Evolutionary conservation across 208 protist species (phyloP).

Genomic region (Herpetomonas tarakana): DNA sequence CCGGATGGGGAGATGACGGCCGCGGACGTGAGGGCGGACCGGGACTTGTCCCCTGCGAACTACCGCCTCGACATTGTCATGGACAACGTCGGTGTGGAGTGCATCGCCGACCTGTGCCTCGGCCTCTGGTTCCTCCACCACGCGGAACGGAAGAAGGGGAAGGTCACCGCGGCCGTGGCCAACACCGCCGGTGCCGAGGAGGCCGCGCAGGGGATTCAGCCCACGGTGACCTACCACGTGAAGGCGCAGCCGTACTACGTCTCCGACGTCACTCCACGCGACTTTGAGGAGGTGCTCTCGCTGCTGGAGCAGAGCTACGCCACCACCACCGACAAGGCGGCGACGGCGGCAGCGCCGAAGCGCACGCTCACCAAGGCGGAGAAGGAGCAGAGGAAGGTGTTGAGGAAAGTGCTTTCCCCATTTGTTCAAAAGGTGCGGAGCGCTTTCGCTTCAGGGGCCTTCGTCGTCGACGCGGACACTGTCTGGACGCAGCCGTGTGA

Average conservation of each 20-base stretch:
- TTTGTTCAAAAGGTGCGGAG: conserved; percentile 51
- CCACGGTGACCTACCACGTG: conserved; percentile 65
- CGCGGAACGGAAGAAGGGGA: neutral
- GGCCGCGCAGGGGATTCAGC: neutral
- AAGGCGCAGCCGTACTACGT: conserved; percentile 91
- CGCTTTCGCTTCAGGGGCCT: conserved; percentile 28
- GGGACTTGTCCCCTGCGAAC: conserved; percentile 5
- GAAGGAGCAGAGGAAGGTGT: conserved; percentile 15
- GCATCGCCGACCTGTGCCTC: conserved; percentile 71
- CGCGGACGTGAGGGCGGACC: conserved; percentile 1
- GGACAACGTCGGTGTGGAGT: conserved; percentile 88
- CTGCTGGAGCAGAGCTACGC: conserved; percentile 34
- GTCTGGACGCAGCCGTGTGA: conserved; percentile 85
- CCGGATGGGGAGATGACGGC: conserved; percentile 8
- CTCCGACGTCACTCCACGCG: conserved; percentile 77
- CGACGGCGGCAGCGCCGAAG: neutral
- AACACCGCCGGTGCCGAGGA: neutral
- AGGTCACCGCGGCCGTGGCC: neutral
- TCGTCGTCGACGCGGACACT: conserved; percentile 66
- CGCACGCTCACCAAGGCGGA: neutral
- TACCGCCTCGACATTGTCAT: conserved; percentile 76
- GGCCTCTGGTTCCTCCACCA: conserved; percentile 71
- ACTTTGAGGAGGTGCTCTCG: conserved; percentile 59
- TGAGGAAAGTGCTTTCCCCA: conserved; percentile 25
- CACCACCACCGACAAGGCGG: neutral